Evolutionary conservation across 179 eudicot species (phyloP).

Genomic region (Kewa caespitosa): DNA sequence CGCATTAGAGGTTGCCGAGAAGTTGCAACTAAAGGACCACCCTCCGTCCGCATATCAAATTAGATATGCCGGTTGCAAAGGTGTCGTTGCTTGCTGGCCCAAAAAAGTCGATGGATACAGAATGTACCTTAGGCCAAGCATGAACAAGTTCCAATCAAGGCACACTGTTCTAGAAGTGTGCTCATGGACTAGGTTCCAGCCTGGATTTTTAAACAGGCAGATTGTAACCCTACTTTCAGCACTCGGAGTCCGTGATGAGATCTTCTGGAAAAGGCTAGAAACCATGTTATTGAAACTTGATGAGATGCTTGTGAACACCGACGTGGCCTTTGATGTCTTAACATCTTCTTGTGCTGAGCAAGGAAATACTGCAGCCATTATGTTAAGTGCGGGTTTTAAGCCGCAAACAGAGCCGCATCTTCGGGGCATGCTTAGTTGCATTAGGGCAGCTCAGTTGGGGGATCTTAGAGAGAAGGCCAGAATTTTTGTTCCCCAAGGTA

Average conservation of each 20-base stretch:
- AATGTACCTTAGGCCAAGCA: slow-evolving; percentile 64
- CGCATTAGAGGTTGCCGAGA: slow-evolving; percentile 72
- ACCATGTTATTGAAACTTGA: slow-evolving; percentile 61
- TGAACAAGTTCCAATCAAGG: slow-evolving; percentile 69
- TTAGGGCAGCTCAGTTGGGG: slow-evolving; percentile 72
- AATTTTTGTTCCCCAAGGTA: slow-evolving; percentile 73
- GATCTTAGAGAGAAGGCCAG: slow-evolving; percentile 74
- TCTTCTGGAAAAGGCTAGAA: slow-evolving; percentile 79
- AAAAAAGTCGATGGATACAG: slow-evolving; percentile 38
- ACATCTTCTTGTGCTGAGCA: slow-evolving; percentile 73
- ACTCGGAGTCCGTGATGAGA: slow-evolving; percentile 54
- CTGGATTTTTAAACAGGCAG: slow-evolving; percentile 80
- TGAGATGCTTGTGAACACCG: slow-evolving; percentile 52
- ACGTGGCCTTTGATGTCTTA: slow-evolving; percentile 67
- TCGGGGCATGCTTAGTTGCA: slow-evolving; percentile 72
- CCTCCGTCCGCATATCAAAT: slow-evolving; percentile 89
- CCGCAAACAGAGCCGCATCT: slow-evolving; percentile 80
- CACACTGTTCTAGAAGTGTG: slow-evolving; percentile 74
- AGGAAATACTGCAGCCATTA: slow-evolving; percentile 72
- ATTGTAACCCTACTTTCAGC: slow-evolving; percentile 78
- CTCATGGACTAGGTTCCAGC: slow-evolving; percentile 88
- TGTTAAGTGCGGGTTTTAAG: slow-evolving; percentile 80
- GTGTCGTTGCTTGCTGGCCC: slow-evolving; percentile 90
- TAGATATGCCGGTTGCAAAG: slow-evolving; percentile 86
- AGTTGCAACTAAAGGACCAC: slow-evolving; percentile 44